phyloP scores from a whole-genome alignment of 164 flowering plant genomes.

The Dillenia suffruticosa region DNA sequence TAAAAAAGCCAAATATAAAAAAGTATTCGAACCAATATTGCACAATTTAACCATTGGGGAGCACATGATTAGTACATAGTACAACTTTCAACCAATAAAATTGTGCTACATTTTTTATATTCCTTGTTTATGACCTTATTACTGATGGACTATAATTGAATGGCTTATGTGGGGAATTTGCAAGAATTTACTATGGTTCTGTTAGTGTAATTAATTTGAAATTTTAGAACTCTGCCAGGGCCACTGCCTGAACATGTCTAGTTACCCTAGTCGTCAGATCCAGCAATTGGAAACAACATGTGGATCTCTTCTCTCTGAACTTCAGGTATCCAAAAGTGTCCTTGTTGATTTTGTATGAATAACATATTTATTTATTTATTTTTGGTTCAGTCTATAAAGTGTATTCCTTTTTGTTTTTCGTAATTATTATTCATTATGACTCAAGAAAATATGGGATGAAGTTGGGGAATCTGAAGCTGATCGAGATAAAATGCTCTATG shows the following conservation, averaged over 20 bases:
- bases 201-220: too few species aligned
- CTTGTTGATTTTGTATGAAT: background rate
- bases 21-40: too few species aligned
- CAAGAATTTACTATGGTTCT: too few species aligned
- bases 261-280: conserved; percentile 21
- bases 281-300: conserved; percentile 50
- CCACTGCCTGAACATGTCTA: conserved; percentile 21
- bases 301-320: conserved; percentile 50
- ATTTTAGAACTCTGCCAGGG: conserved; percentile 9
- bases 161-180: too few species aligned
- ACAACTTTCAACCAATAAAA: too few species aligned
- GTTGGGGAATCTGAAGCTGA: conserved; percentile 65
- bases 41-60: too few species aligned
- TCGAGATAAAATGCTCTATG: conserved; percentile 55
- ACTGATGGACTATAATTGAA: too few species aligned
- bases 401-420: background rate
- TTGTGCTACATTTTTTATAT: too few species aligned
- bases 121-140: too few species aligned
- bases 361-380: background rate
- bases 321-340: conserved; percentile 41
- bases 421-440: conserved; percentile 2
- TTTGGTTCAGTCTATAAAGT: background rate
- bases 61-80: too few species aligned
- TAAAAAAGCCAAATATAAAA: too few species aligned
- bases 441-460: conserved; percentile 83